These are phyloP conservation scores for Neopestalotiopsis clavispora DNA, from an alignment of 2,329 filamentous ascomycete species.

Conservation along the genomic window DNA sequence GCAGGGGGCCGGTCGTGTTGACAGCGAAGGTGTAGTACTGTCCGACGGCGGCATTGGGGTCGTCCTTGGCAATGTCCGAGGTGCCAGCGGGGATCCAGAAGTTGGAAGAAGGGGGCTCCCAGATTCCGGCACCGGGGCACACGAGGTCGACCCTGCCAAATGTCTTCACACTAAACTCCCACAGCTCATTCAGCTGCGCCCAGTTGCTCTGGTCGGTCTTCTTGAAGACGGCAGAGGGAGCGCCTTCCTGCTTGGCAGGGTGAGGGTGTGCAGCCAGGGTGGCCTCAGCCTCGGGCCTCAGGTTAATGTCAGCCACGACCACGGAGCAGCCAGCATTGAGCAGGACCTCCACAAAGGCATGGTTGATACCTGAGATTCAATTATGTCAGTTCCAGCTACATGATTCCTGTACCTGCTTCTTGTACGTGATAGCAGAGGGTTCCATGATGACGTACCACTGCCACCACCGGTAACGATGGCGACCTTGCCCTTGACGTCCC, in stretches of 20 bases:
- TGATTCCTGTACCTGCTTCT: too few relatives aligned
- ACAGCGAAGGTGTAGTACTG: conserved; percentile 27
- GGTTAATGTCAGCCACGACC: conserved; percentile 7
- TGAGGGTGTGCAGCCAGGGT: conserved; percentile 18
- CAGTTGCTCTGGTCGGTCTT: conserved; percentile 28
- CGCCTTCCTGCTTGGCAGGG: conserved; percentile 14
- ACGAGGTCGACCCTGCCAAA: conserved; percentile 27
- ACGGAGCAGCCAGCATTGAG: conserved; percentile 8
- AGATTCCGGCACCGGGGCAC: conserved; percentile 28
- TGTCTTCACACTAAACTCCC: conserved; percentile 23
- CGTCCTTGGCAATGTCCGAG: conserved; percentile 21
- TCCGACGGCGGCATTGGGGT: conserved; percentile 22
- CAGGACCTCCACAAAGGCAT: conserved; percentile 9
- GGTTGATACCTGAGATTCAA: conserved; percentile 5
- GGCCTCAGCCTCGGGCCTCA: conserved; percentile 11
- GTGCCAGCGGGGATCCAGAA: conserved; percentile 30
- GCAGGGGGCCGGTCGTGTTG: conserved; percentile 28
- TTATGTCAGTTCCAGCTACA: not conserved
- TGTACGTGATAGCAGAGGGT: not conserved
- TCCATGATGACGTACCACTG: conserved; percentile 15
- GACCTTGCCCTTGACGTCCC: conserved; percentile 10
- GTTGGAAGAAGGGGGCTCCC: conserved; percentile 26
- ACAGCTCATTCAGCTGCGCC: conserved; percentile 31
- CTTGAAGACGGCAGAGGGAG: conserved; percentile 20
- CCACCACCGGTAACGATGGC: conserved; percentile 14